phyloP scores from a whole-genome alignment of 1,139 yeast species.

The Eremothecium gossypii region DNA sequence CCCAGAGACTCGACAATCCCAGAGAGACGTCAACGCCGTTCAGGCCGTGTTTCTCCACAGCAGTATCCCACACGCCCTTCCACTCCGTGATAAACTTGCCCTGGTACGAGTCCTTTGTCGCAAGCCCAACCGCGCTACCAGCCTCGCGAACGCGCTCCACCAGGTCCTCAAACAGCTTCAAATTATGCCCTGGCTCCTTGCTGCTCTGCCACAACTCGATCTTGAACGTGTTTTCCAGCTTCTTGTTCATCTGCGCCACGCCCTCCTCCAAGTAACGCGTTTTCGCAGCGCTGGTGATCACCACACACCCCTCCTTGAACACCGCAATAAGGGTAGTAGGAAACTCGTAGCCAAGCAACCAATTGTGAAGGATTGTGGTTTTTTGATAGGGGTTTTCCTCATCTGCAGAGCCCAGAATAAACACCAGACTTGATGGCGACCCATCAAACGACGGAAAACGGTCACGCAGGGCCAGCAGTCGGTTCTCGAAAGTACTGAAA shows the following conservation, averaged over 20 bases:
- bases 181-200: slow-evolving; percentile 72
- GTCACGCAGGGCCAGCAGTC: slow-evolving; percentile 29
- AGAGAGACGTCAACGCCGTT: slow-evolving; percentile 47
- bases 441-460: slow-evolving; percentile 33
- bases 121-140: slow-evolving; percentile 46
- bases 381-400: slow-evolving; percentile 87
- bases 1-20: slow-evolving; percentile 54
- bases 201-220: slow-evolving; percentile 61
- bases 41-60: slow-evolving; percentile 32
- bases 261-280: slow-evolving; percentile 57
- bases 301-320: slow-evolving; percentile 48
- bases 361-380: slow-evolving; percentile 78
- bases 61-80: slow-evolving; percentile 47
- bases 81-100: slow-evolving; percentile 82
- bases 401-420: slow-evolving; percentile 74
- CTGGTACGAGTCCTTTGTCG: slow-evolving; percentile 64
- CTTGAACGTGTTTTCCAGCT: slow-evolving; percentile 19
- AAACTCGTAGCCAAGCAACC: slow-evolving; percentile 92
- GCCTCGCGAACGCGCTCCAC: slow-evolving; percentile 40
- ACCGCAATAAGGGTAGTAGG: slow-evolving; percentile 77
- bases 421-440: slow-evolving; percentile 46
- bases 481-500: slow-evolving; percentile 32
- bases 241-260: slow-evolving; percentile 16
- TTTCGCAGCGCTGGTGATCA: slow-evolving; percentile 81
- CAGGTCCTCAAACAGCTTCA: slow-evolving; percentile 53